Conservation (phyloP, 495 filamentous ascomycete species). For the Neurospora pannonica region DNA sequence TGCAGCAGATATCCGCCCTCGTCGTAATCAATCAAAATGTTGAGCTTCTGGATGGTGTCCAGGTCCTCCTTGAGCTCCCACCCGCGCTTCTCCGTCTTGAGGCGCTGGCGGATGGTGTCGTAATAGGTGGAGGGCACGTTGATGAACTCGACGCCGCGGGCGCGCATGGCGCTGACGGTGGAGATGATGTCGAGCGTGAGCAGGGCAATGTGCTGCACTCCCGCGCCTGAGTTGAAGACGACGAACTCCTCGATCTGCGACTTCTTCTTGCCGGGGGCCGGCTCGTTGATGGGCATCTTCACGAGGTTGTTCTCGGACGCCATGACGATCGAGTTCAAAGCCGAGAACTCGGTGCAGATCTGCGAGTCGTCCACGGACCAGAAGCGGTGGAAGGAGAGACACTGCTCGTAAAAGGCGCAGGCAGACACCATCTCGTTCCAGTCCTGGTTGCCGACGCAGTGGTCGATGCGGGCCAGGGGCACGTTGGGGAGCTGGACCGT, state of each 20-base stretch:
- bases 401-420: constrained; percentile 82
- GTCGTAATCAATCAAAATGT: constrained; percentile 88
- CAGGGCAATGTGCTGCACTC: constrained; percentile 87
- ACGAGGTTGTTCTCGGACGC: constrained; percentile 63
- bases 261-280: constrained; percentile 72
- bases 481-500: constrained; percentile 45
- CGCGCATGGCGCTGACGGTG: constrained; percentile 62
- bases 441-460: constrained; percentile 90
- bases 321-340: constrained; percentile 81
- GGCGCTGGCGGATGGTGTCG: constrained; percentile 56
- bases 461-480: constrained; percentile 66
- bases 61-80: constrained; percentile 66
- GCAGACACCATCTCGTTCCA: constrained; percentile 79
- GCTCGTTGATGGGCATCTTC: constrained; percentile 98
- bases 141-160: constrained; percentile 83
- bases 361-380: constrained; percentile 86
- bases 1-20: constrained; percentile 78
- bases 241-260: constrained; percentile 92
- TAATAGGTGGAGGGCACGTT: constrained; percentile 76
- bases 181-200: constrained; percentile 68
- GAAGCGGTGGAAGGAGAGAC: constrained; percentile 88
- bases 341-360: constrained; percentile 82
- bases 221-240: constrained; percentile 73
- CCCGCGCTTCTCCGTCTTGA: constrained; percentile 42
- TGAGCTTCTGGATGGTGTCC: constrained; percentile 56